Base-by-base conservation (phyloP, 306 rosid genomes). In the Corylus americana region DNA sequence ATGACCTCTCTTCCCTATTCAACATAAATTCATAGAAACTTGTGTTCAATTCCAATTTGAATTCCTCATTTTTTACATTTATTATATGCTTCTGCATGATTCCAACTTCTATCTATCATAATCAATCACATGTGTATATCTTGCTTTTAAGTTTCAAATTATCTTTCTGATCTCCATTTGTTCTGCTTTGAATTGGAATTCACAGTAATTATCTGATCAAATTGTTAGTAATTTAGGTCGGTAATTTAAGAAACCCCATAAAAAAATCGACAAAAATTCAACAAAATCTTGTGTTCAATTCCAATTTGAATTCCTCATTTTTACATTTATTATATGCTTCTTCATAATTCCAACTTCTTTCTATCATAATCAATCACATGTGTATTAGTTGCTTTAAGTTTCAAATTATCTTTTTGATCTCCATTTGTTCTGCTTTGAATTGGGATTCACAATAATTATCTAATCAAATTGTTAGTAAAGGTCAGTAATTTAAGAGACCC, bases 11-110 rank as follows among this genome's bases (percentile, higher is more conserved):
- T 17, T 66, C 20, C 22, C 50, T 35, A 55, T 71, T 74, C 75
- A 80, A 1, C 35, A 70, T 55, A 55, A 80, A 58, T 55, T 62
- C 58, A 37, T n/a, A 53, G 7, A 51, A n/a, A 67, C 5, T 5
- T 22, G 48, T 64, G 22, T 77, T 57, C 55, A 50, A 78, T 85
- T 81, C 67, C 63, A 75, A 83, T 83, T 84, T 84, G 68, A 83
- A 79, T 47, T 86, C 71, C 49, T 22, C 70, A 9, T 11, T 6
- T 12, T 3, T 12, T 3, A 11, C 57, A 47, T 47, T 70, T 70
- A 44, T 69, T 31, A 31, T 22, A 53, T 59, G 44, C 48, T 8
- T 78, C 80, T 8, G 8, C 58, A 31, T 49, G 18, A 29, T 35
- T 73, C 80, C 71, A 70, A 59, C 77, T 70, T n/a, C 80, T 85